Base-by-base conservation (phyloP, 2,329 filamentous ascomycete genomes). In the Rutstroemia sp. region DNA sequence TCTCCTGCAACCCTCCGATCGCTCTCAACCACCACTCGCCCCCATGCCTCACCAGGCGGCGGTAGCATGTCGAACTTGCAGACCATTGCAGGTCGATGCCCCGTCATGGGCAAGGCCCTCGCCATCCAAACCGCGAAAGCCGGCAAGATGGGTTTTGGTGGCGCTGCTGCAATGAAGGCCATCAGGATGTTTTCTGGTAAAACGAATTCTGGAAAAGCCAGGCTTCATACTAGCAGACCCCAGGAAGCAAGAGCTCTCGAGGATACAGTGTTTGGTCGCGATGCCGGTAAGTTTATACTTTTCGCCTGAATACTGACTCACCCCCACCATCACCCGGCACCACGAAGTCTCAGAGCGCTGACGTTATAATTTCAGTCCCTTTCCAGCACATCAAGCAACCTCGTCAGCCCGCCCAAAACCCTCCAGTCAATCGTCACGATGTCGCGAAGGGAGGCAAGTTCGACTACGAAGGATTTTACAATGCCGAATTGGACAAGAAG, bases 91-190 rank as follows among this genome's bases (percentile, higher is more conserved):
- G 87, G 91, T 70, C 90, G 92, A 73, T 99, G 94, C 81, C 94
- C 94, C 58, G 87, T 99, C 73, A 99, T 99, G 94, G 92, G 92
- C 73, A 95, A 96, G 80, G 94, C 94, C 44, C 83, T 99, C 72
- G 88, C 90, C 60, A 86, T 96, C 41, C 92, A 96, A 79, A 81
- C 81, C 47, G 78, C 82, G 61, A 79, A 80, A 69, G 71, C 76
- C 50, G 73, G 77, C 52, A 73, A 72, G 57, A 62, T 73, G 55
- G 68, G 72, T 55, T 65, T 75, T 61, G 64, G 70, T 60, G 71
- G 67, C 55, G 68, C 72, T 56, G 73, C 74, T 52, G 72, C 75
- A 58, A 72, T 76, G 56, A 73, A 78, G 52, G 76, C 74, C 57
- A 71, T 81, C 61, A 76, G 80, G 58, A 73, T 76, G 62, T 74